Evolutionary conservation across 2,329 filamentous ascomycete species (phyloP).

Genomic region (Huntiella bhutanensis): DNA sequence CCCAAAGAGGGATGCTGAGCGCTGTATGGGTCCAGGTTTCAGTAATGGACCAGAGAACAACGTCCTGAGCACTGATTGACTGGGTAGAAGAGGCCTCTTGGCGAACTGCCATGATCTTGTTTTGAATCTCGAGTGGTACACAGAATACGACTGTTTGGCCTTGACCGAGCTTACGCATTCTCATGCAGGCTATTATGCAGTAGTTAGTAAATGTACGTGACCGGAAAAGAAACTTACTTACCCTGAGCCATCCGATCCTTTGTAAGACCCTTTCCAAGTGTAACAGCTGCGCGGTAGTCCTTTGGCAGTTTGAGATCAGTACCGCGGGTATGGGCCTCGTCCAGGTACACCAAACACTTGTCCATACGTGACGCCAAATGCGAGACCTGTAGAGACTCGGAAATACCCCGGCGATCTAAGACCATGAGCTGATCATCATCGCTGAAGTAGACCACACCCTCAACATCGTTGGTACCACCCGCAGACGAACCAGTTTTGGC

Average conservation of each 20-base stretch:
- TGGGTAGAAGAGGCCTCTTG: conserved; percentile 3
- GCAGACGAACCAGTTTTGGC: conserved; percentile 7
- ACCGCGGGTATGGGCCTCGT: conserved; percentile 51
- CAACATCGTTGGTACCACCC: neutral
- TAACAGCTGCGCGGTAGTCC: conserved; percentile 44
- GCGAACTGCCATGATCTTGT: conserved; percentile 25
- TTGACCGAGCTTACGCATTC: conserved; percentile 49
- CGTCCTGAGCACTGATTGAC: conserved; percentile 25
- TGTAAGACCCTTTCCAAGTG: conserved; percentile 41
- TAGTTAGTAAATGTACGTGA: neutral
- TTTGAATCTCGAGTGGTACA: conserved; percentile 37
- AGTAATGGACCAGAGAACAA: conserved; percentile 39
- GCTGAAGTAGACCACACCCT: conserved; percentile 36
- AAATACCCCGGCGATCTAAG: conserved; percentile 25
- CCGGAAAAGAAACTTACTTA: conserved; percentile 15
- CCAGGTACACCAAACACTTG: conserved; percentile 45
- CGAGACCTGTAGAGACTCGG: conserved; percentile 36
- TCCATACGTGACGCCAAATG: conserved; percentile 37
- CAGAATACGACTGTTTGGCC: conserved; percentile 48
- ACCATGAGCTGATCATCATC: conserved; percentile 35
- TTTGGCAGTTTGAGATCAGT: conserved; percentile 45
- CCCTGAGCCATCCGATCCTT: conserved; percentile 55
- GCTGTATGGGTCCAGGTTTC: conserved; percentile 34
- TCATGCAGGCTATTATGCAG: conserved; percentile 37
- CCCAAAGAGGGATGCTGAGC: conserved; percentile 39